These are phyloP conservation scores for Amoebophrya sp. DNA, from an alignment of 169 alveolate genomes.

Conservation along the genomic window DNA sequence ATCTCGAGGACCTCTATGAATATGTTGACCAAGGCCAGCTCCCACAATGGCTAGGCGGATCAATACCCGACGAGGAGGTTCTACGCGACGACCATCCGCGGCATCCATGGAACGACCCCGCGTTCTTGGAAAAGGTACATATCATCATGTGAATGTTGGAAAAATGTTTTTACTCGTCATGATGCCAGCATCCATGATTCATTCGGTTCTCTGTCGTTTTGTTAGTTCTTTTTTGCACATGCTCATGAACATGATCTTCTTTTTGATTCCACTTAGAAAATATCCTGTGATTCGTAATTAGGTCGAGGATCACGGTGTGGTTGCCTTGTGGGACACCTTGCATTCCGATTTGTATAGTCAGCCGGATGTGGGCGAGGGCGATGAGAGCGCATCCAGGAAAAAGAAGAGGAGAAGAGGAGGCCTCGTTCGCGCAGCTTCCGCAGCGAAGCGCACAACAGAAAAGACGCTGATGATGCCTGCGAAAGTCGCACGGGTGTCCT, in stretches of 20 bases:
- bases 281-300: background rate
- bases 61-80: background rate
- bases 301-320: background rate
- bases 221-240: background rate
- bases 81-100: background rate
- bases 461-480: background rate
- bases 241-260: background rate
- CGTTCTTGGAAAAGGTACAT: background rate
- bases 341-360: background rate
- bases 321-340: background rate
- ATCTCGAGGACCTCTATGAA: background rate
- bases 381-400: background rate
- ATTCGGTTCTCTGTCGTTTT: background rate
- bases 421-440: background rate
- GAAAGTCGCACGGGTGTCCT: no score
- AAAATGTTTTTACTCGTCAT: background rate
- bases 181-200: background rate
- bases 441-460: background rate
- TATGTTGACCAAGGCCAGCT: background rate
- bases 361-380: background rate
- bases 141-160: no score
- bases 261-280: background rate
- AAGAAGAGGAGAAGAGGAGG: background rate
- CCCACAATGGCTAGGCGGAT: background rate
- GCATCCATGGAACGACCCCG: background rate